Base-by-base conservation (phyloP, 2,329 filamentous ascomycete species). In the Alternaria angustiovoidea region DNA sequence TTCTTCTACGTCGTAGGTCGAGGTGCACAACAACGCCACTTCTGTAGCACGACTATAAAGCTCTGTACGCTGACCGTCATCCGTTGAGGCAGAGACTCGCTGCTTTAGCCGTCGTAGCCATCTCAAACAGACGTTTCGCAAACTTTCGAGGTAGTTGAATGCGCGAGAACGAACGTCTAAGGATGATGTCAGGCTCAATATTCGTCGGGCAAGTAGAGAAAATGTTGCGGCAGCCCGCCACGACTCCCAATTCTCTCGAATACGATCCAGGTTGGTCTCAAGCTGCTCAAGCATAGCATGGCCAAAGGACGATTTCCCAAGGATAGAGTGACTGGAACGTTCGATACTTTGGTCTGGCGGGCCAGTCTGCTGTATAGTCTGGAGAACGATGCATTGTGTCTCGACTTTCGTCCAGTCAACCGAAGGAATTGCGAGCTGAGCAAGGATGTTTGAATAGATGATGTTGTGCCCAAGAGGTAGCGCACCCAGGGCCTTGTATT, bases 401-500 rank as follows among this genome's bases (percentile, higher is more conserved):
- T 86, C 83, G 0, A 75, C 59, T 42, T 83, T 83, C 11, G 82
- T 83, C 36, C 87, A 55, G 28, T 59, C 62, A 16, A 64, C 24
- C 1, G 44, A 22, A 16, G 62, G 84, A 82, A 68, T 82, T 87
- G 62, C 62, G 2, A 65, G 20, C 12, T 65, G 57, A 9, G 51
- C 48, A n/a, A 65, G 36, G 1, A 63, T 51, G 36, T 60, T 63
- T 8, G 44, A 34, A 11, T 54, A 53, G 3, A 51, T 30, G 8
- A 88, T 72, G 1, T 72, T 67, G 18, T 79, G 59, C 0, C 86
- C 86, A 1, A 83, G 68, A 0, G 83, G 80, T 3, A 89, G 63
- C 0, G 81, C 69, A 0, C 80, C 78, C n/a, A 89, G 81, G 0
- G 81, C 78, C 51, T 85, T 84, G 68, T 82, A 89, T 54, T 90